These are phyloP conservation scores for Cryphonectria carpinicola DNA, from an alignment of 2,329 filamentous ascomycete genomes.

Conservation along the genomic window DNA sequence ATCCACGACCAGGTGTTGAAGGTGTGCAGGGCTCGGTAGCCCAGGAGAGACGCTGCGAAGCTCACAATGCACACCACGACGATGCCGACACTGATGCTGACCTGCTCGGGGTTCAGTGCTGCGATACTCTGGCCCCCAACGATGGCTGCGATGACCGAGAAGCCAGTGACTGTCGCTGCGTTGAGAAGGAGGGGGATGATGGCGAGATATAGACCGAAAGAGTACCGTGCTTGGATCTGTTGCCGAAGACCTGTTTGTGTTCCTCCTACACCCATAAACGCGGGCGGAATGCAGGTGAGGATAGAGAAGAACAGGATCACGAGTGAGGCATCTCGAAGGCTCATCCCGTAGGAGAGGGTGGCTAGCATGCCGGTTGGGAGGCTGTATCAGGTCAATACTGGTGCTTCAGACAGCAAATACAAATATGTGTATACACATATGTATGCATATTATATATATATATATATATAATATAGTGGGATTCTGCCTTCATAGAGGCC, in stretches of 20 bases:
- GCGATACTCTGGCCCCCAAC: conserved; percentile 59
- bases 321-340: conserved; percentile 58
- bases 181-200: conserved; percentile 58
- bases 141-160: conserved; percentile 59
- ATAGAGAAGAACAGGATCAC: conserved; percentile 64
- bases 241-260: conserved; percentile 62
- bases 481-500: neutral
- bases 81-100: conserved; percentile 60
- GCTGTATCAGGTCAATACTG: conserved; percentile 36
- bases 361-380: conserved; percentile 63
- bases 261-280: conserved; percentile 58
- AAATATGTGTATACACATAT: too few relatives aligned
- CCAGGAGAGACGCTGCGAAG: conserved; percentile 58
- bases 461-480: too few relatives aligned
- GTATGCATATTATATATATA: too few relatives aligned
- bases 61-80: conserved; percentile 58
- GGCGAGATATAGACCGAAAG: conserved; percentile 58
- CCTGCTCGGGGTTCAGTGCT: conserved; percentile 47
- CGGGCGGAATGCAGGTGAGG: conserved; percentile 56
- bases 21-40: conserved; percentile 57
- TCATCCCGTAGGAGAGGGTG: conserved; percentile 56
- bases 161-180: conserved; percentile 60
- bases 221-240: conserved; percentile 64
- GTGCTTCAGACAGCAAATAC: neutral
- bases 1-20: conserved; percentile 63